Evolutionary conservation across 163 green algal genomes (phyloP).

Genomic region (Dunaliella salina): DNA sequence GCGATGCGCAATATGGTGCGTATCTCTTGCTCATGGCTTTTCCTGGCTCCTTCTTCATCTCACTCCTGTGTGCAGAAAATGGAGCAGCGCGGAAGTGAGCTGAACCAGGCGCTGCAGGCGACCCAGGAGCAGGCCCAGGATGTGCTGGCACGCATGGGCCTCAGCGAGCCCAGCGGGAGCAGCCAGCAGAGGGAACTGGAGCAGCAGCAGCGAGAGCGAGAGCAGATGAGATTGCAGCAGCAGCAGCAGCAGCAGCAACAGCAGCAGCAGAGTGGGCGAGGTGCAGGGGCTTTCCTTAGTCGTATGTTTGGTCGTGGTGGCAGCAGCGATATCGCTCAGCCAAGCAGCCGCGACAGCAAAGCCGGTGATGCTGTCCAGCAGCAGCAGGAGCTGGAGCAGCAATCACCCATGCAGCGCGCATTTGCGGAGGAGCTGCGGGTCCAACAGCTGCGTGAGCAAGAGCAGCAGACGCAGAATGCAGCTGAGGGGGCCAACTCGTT

Average conservation of each 20-base stretch:
- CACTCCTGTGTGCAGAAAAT: neutral
- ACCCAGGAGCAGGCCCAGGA: neutral
- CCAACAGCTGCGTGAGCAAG: neutral
- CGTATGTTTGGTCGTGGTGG: slow-evolving; percentile 13
- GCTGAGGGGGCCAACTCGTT: slow-evolving; percentile 23
- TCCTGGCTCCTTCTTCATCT: too few relatives aligned
- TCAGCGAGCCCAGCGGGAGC: neutral
- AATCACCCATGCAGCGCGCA: neutral
- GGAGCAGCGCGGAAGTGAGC: slow-evolving; percentile 1
- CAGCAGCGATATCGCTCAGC: neutral
- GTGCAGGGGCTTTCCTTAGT: neutral
- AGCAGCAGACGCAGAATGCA: neutral
- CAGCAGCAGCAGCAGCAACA: neutral
- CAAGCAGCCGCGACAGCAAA: neutral
- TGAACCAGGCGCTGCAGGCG: neutral
- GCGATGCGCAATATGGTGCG: too few relatives aligned
- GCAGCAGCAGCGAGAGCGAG: neutral
- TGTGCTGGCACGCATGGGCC: neutral
- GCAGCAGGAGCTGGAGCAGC: neutral
- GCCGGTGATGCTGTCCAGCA: neutral
- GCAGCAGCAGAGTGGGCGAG: neutral
- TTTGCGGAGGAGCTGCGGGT: neutral
- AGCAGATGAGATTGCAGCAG: neutral
- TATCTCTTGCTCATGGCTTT: too few relatives aligned
- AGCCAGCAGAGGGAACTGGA: neutral